Evolutionary conservation across 306 rosid species (phyloP), one percentile per base, ranked within the genome.

Genomic region (Casuarina cunninghamiana): DNA sequence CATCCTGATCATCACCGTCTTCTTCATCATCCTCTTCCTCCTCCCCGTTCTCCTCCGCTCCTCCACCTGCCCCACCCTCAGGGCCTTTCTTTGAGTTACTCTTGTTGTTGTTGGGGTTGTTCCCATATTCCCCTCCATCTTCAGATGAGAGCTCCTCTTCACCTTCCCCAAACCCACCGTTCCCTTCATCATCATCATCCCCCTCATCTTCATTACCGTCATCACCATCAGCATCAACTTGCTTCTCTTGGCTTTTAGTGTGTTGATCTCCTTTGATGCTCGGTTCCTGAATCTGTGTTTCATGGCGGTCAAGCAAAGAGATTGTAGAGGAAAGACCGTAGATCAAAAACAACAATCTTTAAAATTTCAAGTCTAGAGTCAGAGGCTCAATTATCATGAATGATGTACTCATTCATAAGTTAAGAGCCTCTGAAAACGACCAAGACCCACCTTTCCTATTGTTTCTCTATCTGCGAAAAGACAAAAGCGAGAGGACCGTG

Each of bases 101-200:
- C 89, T 89, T 72, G 21, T 76, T 90, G 8, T 84, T 84, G 84
- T 89, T 90, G 55, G 91, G 76, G 44, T 92, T 90, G 84, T 86
- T 87, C 46, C 83, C 84, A 15, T 83, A 75, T 49, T 83, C 92
- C 13, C 82, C 97, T 66, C 85, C 96, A 77, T 86, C 96, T 84
- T 90, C 96, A 44, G 97, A 93, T 8, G 97, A 90, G 85, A 89
- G 77, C 50, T 90, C 96, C 84, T 90, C 97, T 80, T 90, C 93
- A 0, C 92, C 96, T 73, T 91, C 96, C 43, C 86, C 96, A 65
- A 80, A 84, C 32, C 86, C 89, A n/a, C 90, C 93, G 42, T 90
- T 89, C 2, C 83, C 90, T 50, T 72, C 78, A 0, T 86, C 93
- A 6, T 86, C 96, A 0, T 82, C 95, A 0, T 82, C 90, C 5